Evolutionary conservation across 2,329 filamentous ascomycete genomes (phyloP), one percentile per base, ranked within the genome.

Genomic region (Colletotrichum sp.): DNA sequence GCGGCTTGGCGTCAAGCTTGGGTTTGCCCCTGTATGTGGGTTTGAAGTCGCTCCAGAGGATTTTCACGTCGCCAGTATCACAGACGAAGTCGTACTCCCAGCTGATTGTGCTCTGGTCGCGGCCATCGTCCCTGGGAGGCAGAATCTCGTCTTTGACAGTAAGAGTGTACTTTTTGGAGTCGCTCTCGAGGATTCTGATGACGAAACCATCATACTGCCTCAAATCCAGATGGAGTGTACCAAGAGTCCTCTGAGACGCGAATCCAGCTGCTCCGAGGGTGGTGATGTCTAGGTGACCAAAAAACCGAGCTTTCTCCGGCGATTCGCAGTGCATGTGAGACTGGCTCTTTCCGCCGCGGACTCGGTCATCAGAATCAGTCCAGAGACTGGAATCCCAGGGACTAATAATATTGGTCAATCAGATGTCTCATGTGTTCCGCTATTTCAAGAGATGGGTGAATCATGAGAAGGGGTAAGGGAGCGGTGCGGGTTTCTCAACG

Each of bases 231-330:
- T 85, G 84, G 16, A 88, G 84, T 52, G 89, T 85, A 9, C 92
- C 90, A 52, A 87, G 88, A 6, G 93, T 95, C 63, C 93, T 90
- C 82, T 96, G 95, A 6, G 93, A 95, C 12, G 95, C 95, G 81
- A 98, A 97, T 7, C 95, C 95, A 1, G 95, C 95, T 34, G 94
- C 94, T 30, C 94, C 94, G 0, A 97, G 91, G 0, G 94, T 92
- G 69, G 89, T 89, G 77, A 93, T 95, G 84, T 97, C 94, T 24
- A 97, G 88, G 28, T 87, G 87, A 4, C 95, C 95, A 78, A 91
- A 85, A 85, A 96, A 96, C 84, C 88, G 71, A 83, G 93, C 92
- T 83, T 77, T 77, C 67, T 81, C 77, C 59, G 79, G 78, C 13
- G 77, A 72, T 24, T 81, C 75, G 64, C 84, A 83, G 57, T 82